phyloP scores from a whole-genome alignment of 768 basidiomycete genomes.

The Lentinula aciculospora region DNA sequence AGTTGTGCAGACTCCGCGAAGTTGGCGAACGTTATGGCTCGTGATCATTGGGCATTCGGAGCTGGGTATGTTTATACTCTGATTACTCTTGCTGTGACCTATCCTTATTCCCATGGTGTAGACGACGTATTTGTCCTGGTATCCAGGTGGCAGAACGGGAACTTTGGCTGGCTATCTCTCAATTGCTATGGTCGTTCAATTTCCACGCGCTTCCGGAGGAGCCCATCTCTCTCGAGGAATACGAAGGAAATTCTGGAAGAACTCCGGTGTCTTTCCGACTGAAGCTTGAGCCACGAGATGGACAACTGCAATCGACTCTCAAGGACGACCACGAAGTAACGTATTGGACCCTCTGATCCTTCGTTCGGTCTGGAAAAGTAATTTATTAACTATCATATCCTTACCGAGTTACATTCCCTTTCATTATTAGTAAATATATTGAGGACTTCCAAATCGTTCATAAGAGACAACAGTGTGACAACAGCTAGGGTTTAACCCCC shows the following conservation, averaged over 20 bases:
- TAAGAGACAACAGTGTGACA: too few species aligned
- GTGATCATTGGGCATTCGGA: constrained; percentile 34
- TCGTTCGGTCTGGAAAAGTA: too few species aligned
- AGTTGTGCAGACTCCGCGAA: constrained; percentile 25
- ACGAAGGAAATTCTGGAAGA: constrained; percentile 26
- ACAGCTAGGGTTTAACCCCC: too few species aligned
- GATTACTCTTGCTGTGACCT: neutral
- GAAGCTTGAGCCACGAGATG: constrained; percentile 11
- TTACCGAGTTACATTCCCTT: too few species aligned
- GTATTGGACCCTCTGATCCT: neutral
- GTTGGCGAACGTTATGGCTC: constrained; percentile 18
- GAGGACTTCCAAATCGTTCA: too few species aligned
- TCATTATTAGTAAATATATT: too few species aligned
- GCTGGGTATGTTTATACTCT: constrained; percentile 29
- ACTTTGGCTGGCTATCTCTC: constrained; percentile 29
- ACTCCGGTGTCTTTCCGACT: constrained; percentile 24
- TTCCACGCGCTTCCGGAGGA: constrained; percentile 20
- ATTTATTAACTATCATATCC: too few species aligned
- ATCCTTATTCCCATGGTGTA: neutral
- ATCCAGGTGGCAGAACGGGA: constrained; percentile 27
- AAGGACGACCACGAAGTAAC: neutral
- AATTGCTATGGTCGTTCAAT: constrained; percentile 28
- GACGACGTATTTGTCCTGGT: constrained; percentile 26
- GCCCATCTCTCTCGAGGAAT: constrained; percentile 26
- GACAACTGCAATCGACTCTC: constrained; percentile 5